phyloP scores from a whole-genome alignment of 2,329 filamentous ascomycete species.

The Aspergillus persii region DNA sequence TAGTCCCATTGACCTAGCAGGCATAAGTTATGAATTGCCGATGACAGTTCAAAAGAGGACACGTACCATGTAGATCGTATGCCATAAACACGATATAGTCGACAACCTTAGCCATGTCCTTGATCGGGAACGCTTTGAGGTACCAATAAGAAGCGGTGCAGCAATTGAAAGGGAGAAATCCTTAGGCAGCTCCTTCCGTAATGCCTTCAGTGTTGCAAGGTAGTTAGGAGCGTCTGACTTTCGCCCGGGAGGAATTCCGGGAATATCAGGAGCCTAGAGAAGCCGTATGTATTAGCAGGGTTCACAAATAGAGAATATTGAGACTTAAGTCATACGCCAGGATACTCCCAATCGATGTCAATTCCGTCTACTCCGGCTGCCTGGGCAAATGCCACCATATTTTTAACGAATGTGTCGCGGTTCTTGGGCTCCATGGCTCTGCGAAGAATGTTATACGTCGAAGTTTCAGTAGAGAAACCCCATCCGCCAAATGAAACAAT shows the following conservation, averaged over 20 bases:
- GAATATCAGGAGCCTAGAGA: constrained; percentile 29
- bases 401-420: constrained; percentile 34
- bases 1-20: constrained; percentile 24
- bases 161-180: constrained; percentile 27
- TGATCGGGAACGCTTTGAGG: constrained; percentile 30
- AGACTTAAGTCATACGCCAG: constrained; percentile 12
- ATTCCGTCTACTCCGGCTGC: constrained; percentile 42
- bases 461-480: constrained; percentile 39
- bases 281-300: too few relatives aligned
- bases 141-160: constrained; percentile 35
- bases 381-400: constrained; percentile 39
- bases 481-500: constrained; percentile 49
- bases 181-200: constrained; percentile 17
- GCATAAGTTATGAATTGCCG: not conserved
- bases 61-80: constrained; percentile 34
- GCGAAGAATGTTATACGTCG: constrained; percentile 39
- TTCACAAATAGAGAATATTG: too few relatives aligned
- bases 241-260: constrained; percentile 28
- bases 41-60: not conserved
- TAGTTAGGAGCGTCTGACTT: not conserved
- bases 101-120: constrained; percentile 23
- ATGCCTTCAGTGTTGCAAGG: constrained; percentile 22
- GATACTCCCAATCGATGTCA: constrained; percentile 43
- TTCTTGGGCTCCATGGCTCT: constrained; percentile 37
- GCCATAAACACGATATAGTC: constrained; percentile 41